Evolutionary conservation across 2,329 filamentous ascomycete genomes (phyloP), one percentile per base, ranked within the genome.

Genomic region (Dactylellina drechsleri): DNA sequence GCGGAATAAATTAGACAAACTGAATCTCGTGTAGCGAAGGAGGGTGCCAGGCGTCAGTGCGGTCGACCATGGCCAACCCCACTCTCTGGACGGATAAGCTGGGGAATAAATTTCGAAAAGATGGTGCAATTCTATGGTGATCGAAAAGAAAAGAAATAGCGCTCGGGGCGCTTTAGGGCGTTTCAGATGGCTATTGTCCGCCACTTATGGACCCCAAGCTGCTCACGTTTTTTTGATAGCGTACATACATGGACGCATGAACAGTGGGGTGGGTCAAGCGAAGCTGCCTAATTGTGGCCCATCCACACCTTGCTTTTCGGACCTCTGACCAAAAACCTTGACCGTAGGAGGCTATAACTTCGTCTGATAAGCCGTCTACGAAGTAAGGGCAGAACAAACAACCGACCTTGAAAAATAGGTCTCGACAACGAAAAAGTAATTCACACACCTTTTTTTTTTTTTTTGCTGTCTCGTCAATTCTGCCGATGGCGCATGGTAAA

Each of bases 151-250:
- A 47, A 43, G 49, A 47, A 26, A 41, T 12, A 49, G 41, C 41
- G 13, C 50, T 56, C 23, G 47, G 54, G 43, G 62, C 49, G 57
- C 31, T 45, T 61, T 74, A 74, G 70, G 50, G 26, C 62, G 70
- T 74, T 74, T 74, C 70, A 74, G 49, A 74, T 31, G 52, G 56
- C 62, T 74, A 62, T 62, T 49, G 28, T 47, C 62, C 70, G 62
- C 70, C 70, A 74, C 70, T 28, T 58, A 58, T 36, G 41, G 31
- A 28, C 31, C 43, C 67, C 47, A 20, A 20, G 47, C 31, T 47
- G 57, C 70, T 67, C 66, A 70, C 58, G 66, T 70, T 70, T 70
- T 70, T 62, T 50, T 50, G 41, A 36, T 36, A 36, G 31, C 10
- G 31, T 8, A 7, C 31, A 36, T 36, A 10, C 31, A 36, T 36